Base-by-base conservation (phyloP, 2,329 filamentous ascomycete species). In the Aspergillus cejpii region DNA sequence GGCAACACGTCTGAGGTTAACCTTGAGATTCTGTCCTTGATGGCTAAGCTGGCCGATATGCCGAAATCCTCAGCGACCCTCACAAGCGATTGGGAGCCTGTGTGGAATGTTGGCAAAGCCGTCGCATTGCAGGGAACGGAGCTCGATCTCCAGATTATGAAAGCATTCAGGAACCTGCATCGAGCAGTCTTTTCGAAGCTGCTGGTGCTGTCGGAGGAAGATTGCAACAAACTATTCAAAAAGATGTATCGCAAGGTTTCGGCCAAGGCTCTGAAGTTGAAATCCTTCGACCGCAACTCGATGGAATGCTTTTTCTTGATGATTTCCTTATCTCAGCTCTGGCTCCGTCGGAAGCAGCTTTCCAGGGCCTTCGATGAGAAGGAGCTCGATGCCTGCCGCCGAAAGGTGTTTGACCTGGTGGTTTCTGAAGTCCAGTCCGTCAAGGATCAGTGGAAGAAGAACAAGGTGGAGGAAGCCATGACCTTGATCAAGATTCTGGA, bases 1-100 rank as follows among this genome's bases (percentile, higher is more conserved):
- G 54, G 58, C 38, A 57, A 45, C 43, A 39, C 51, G 14, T 42
- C 57, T 1, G 59, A 63, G 23, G 44, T 60, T 7, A 58, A 57
- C 6, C 49, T 66, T 14, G 61, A 64, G 2, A 50, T 67, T 2
- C 40, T 70, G 34, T 62, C 65, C 3, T 53, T 70, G 48, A 67
- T 70, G 63, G 64, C 66, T 0, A 68, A 63, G 26, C 43, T 70
- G 37, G 60, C 65, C 4, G 60, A 63, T n/a, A 62, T 66, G 58
- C 59, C 67, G 3, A 70, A 69, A 46, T 66, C 62, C 6, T 52
- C 64, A 27, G 65, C 65, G 5, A 49, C 52, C 14, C 37, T 69
- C 19, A 68, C 63, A 7, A 61, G 57, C 37, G 62, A 66, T 37
- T 62, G 59, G 55, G 62, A 65, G 19, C 60, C 59, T 4, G 54